Percentiles rank a stretch among this genome's conserved stretches.
These are phyloP conservation scores for Cadophora luteo-olivacea DNA, from an alignment of 2,329 filamentous ascomycete genomes.

Conservation along the genomic window DNA sequence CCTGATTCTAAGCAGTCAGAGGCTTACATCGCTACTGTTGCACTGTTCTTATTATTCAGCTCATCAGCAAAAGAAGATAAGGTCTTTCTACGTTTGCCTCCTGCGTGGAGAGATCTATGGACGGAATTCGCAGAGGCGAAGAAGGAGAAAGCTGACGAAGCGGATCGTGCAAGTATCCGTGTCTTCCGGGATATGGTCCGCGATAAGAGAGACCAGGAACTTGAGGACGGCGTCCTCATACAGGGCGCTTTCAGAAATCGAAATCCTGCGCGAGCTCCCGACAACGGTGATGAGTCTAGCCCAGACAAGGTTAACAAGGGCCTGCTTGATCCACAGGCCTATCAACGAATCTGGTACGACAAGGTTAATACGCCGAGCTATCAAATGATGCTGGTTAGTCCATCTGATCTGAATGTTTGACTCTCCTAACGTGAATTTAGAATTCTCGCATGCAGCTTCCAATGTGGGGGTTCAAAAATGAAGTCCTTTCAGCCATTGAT, in stretches of 20 bases:
- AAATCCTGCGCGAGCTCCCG: constrained; percentile 53
- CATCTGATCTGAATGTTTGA: neutral
- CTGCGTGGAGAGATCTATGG: constrained; percentile 86
- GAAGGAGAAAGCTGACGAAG: constrained; percentile 72
- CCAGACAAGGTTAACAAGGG: constrained; percentile 45
- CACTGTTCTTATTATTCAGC: constrained; percentile 81
- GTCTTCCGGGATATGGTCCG: constrained; percentile 74
- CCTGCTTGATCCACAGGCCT: constrained; percentile 46
- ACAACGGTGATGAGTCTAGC: constrained; percentile 54
- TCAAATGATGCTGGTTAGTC: constrained; percentile 75
- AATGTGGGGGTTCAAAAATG: constrained; percentile 83
- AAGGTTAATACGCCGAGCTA: constrained; percentile 67
- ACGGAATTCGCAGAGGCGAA: constrained; percentile 75
- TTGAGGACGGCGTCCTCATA: constrained; percentile 77
- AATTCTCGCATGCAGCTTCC: constrained; percentile 79
- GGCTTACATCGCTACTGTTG: constrained; percentile 80
- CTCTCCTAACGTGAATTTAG: constrained; percentile 42
- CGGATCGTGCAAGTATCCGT: constrained; percentile 73
- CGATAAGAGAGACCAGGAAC: constrained; percentile 70
- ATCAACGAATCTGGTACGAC: constrained; percentile 64
- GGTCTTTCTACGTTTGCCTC: constrained; percentile 76
- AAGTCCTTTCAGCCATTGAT: constrained; percentile 79
- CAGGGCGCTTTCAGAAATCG: constrained; percentile 77
- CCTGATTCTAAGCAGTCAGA: constrained; percentile 84
- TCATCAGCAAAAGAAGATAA: constrained; percentile 86